These are phyloP conservation scores for Rhododendron williamsianum DNA, from an alignment of 148 eudicot genomes.

Conservation along the genomic window DNA sequence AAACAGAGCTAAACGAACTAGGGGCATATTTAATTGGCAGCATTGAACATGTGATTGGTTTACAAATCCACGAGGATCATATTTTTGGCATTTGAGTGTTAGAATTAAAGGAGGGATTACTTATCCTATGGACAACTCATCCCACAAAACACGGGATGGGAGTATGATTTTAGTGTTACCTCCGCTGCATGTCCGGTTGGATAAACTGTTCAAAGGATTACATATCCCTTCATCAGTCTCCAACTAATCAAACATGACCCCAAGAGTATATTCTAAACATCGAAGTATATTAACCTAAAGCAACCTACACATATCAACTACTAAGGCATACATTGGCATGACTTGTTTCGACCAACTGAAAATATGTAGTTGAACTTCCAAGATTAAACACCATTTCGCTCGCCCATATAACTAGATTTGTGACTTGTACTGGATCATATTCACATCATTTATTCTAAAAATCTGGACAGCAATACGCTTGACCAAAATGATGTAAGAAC, in stretches of 20 bases:
- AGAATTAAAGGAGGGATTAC: background rate
- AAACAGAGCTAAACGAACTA: background rate
- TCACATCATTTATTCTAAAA: background rate
- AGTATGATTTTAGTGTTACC: background rate
- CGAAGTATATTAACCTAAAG: too few relatives aligned
- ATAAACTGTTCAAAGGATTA: background rate
- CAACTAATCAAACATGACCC: background rate
- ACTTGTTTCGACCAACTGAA: background rate
- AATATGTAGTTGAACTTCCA: constrained; percentile 1
- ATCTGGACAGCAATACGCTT: background rate
- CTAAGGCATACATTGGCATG: background rate
- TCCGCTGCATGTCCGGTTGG: background rate
- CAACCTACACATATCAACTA: background rate
- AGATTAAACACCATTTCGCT: background rate
- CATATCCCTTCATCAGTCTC: background rate
- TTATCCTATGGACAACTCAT: background rate
- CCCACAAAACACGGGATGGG: background rate
- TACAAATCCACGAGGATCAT: background rate
- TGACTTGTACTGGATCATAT: too few relatives aligned
- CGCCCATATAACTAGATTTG: constrained; percentile 3
- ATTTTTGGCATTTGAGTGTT: background rate
- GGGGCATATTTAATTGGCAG: background rate
- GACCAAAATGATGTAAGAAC: background rate
- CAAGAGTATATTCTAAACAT: background rate
- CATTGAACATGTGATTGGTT: background rate